Conservation (phyloP, 2,329 filamentous ascomycete genomes). For the Ascochyta fabae region DNA sequence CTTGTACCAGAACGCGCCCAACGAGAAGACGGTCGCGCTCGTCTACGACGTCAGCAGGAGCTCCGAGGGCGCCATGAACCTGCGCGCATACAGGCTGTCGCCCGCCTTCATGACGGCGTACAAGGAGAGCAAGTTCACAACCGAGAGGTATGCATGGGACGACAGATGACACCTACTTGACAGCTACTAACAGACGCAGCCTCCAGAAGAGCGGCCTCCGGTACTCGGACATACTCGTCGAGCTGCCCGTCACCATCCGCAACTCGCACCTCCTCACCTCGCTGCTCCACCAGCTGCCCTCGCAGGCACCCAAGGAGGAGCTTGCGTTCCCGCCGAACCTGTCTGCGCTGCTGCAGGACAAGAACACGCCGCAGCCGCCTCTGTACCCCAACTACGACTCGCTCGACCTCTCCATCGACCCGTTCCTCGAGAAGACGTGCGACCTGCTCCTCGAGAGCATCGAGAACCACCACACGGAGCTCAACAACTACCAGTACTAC, state of each 20-base stretch:
- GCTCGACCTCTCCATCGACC: conserved; percentile 92
- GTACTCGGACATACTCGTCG: conserved; percentile 91
- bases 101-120: conserved; percentile 85
- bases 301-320: conserved; percentile 67
- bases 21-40: conserved; percentile 84
- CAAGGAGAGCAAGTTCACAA: conserved; percentile 98
- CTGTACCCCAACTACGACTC: conserved; percentile 88
- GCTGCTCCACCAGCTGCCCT: conserved; percentile 90
- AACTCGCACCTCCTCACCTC: conserved; percentile 97
- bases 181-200: conserved; percentile 63
- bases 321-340: conserved; percentile 80
- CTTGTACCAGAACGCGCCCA: conserved; percentile 92
- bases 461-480: conserved; percentile 96
- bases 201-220: conserved; percentile 93
- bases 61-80: conserved; percentile 85
- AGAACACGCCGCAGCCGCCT: conserved; percentile 64
- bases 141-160: conserved; percentile 79
- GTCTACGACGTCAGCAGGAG: conserved; percentile 96
- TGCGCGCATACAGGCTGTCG: conserved; percentile 92
- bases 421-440: conserved; percentile 97
- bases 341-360: conserved; percentile 74
- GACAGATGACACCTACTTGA: conserved; percentile 71
- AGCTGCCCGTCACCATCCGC: conserved; percentile 88
- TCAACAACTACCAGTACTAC: conserved; percentile 99
- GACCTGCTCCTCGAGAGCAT: conserved; percentile 96